These are phyloP conservation scores for Termitomyces heimii DNA, from an alignment of 768 basidiomycete species.

Conservation along the genomic window DNA sequence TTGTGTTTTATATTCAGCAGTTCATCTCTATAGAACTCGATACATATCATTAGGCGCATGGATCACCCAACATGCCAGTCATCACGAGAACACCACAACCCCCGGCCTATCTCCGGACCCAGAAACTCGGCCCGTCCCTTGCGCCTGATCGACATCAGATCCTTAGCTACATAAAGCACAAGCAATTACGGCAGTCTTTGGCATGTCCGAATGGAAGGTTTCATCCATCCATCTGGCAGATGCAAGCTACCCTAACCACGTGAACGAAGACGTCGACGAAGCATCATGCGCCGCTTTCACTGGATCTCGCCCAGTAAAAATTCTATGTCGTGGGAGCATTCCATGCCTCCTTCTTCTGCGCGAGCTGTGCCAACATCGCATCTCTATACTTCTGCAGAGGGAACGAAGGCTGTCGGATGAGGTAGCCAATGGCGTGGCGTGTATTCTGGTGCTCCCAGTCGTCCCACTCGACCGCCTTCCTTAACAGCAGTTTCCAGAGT, in stretches of 20 bases:
- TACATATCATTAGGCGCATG: conserved; percentile 16
- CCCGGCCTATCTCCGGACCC: conserved; percentile 41
- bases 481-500: conserved; percentile 53
- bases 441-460: conserved; percentile 38
- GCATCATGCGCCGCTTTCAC: neutral
- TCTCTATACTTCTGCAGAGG: conserved; percentile 12
- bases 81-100: conserved; percentile 37
- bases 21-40: conserved; percentile 22
- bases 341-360: neutral
- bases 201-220: conserved; percentile 19
- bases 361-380: conserved; percentile 27
- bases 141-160: conserved; percentile 31
- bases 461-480: conserved; percentile 37
- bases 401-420: conserved; percentile 20
- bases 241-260: conserved; percentile 16
- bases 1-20: conserved; percentile 35
- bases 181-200: conserved; percentile 27
- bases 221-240: conserved; percentile 15
- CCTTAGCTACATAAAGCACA: neutral
- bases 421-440: conserved; percentile 34
- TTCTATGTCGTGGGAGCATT: conserved; percentile 1
- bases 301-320: neutral
- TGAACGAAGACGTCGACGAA: conserved; percentile 16
- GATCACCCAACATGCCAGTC: conserved; percentile 23
- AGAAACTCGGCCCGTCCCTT: conserved; percentile 26